Percentiles rank a stretch among this genome's conserved stretches.
Evolutionary conservation across 2,329 filamentous ascomycete genomes (phyloP).

Genomic region (Fusarium sp.): DNA sequence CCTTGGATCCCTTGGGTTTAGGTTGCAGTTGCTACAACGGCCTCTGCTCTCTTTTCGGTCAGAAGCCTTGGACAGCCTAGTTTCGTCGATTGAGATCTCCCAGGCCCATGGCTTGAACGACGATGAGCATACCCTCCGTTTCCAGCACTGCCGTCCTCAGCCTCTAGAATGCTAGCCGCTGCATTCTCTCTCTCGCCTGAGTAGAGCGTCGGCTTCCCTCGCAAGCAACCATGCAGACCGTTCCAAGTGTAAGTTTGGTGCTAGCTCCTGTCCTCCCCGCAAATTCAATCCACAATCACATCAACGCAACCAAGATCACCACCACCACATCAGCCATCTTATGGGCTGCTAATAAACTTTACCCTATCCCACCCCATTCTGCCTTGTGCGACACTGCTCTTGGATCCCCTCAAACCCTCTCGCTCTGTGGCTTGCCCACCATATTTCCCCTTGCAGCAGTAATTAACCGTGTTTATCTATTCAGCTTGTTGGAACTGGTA

Average conservation of each 20-base stretch:
- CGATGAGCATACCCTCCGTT: constrained; percentile 45
- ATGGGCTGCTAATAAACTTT: constrained; percentile 40
- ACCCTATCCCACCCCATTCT: constrained; percentile 31
- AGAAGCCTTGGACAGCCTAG: constrained; percentile 12
- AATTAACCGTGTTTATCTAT: constrained; percentile 35
- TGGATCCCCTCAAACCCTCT: constrained; percentile 34
- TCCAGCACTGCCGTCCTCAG: constrained; percentile 42
- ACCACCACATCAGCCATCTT: constrained; percentile 37
- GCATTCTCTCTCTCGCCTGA: constrained; percentile 50
- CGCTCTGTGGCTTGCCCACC: constrained; percentile 29
- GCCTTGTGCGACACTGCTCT: constrained; percentile 30
- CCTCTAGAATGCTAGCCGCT: constrained; percentile 50
- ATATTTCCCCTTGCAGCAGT: constrained; percentile 35
- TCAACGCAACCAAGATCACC: constrained; percentile 33
- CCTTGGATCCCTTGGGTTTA: constrained; percentile 26
- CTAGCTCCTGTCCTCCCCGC: constrained; percentile 34
- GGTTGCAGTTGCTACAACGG: constrained; percentile 28
- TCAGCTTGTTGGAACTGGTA: constrained; percentile 69
- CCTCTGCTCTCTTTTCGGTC: constrained; percentile 15
- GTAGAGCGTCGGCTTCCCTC: constrained; percentile 49
- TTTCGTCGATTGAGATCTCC: constrained; percentile 28
- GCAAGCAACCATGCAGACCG: constrained; percentile 62
- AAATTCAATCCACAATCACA: constrained; percentile 33
- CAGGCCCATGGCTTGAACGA: constrained; percentile 43
- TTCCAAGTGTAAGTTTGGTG: constrained; percentile 58